phyloP scores from a whole-genome alignment of 2,329 filamentous ascomycete genomes.

The Penicillium occitanis region DNA sequence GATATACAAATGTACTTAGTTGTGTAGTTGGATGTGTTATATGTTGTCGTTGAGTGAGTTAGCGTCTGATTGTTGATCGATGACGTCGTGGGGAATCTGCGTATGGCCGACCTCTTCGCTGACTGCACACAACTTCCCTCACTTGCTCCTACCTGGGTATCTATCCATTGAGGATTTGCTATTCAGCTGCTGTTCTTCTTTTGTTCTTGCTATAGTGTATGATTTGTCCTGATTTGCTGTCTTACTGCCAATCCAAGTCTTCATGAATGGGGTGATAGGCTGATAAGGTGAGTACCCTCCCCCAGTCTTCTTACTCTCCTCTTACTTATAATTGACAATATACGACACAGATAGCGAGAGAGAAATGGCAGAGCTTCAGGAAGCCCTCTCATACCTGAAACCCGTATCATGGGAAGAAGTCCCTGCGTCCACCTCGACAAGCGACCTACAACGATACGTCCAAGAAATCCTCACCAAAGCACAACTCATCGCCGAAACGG shows the following conservation, averaged over 20 bases:
- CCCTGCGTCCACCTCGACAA: slow-evolving; percentile 34
- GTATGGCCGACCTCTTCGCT: not conserved
- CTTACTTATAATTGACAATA: not conserved
- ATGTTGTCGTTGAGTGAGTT: not conserved
- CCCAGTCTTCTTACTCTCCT: not conserved
- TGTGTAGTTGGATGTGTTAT: not conserved
- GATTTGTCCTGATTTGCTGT: not conserved
- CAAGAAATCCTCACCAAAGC: slow-evolving; percentile 63
- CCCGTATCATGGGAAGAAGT: slow-evolving; percentile 56
- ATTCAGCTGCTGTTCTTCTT: not conserved
- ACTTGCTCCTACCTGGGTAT: not conserved
- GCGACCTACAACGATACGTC: slow-evolving; percentile 57
- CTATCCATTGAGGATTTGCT: not conserved
- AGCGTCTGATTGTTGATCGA: not conserved
- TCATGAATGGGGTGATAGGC: not conserved
- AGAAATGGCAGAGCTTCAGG: slow-evolving; percentile 58
- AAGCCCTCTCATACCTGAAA: slow-evolving; percentile 58
- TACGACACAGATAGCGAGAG: not conserved
- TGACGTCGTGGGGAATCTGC: not conserved
- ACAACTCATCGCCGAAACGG: slow-evolving; percentile 72
- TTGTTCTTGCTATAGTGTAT: not conserved
- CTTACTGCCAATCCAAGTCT: not conserved
- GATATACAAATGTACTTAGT: not conserved
- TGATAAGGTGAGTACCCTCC: not conserved
- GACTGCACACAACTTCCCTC: not conserved